Evolutionary conservation across 2,329 filamentous ascomycete species (phyloP), one percentile per base, ranked within the genome.

Genomic region (Fusarium hainanense): DNA sequence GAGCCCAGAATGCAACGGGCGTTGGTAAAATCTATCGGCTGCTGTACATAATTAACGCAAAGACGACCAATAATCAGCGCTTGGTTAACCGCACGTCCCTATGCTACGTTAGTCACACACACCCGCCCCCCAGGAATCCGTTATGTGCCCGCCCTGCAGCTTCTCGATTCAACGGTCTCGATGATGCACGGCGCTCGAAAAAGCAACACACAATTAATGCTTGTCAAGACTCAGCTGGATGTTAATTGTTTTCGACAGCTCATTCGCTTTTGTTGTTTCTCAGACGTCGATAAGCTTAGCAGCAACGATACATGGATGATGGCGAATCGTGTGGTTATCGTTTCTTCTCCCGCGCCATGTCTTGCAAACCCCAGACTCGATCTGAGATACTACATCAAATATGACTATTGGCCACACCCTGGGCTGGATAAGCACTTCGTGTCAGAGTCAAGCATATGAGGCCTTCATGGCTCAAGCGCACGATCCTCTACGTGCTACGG

Each of bases 121-220:
- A 32, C 30, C 46, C 50, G 37, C 54, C 59, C 63, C 63, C 41
- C 52, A 61, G 64, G 57, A 63, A 63, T 63, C 66, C 60, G 63
- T 67, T 67, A 70, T 64, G 40, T 66, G 65, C 57, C 69, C 63
- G 63, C 56, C 69, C 69, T 74, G 72, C 72, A 74, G 70, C 60
- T 56, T 60, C 54, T 71, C 68, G 72, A 73, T 68, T 66, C 63
- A 75, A 74, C 69, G 70, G 72, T 52, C 58, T 54, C 61, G 61
- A 61, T 66, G 58, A 70, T 74, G 69, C 70, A 73, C 59, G 55
- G 49, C 46, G 66, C 72, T 67, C 66, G 46, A 70, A 70, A 70
- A 68, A 65, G 68, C 62, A 70, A 65, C 58, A 44, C 58, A 49
- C 44, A 62, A 51, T 48, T 34, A 14, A 52, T 46, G 37, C 34